phyloP scores from a whole-genome alignment of 352 stramenopile species.

The Phytophthora citrophthora region DNA sequence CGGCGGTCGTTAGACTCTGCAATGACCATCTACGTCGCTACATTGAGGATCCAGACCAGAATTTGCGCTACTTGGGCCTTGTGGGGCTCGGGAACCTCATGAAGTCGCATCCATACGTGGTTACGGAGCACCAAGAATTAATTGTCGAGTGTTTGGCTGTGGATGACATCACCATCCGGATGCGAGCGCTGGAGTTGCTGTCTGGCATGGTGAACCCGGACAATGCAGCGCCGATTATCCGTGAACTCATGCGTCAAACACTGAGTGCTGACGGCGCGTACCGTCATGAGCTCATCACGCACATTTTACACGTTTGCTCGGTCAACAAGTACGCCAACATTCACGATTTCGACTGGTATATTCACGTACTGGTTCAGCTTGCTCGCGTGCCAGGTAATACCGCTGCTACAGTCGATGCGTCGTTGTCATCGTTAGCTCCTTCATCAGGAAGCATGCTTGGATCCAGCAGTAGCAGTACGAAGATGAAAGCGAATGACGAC shows the following conservation, averaged over 20 bases:
- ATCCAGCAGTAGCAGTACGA: slow-evolving; percentile 32
- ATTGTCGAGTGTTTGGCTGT: slow-evolving; percentile 97
- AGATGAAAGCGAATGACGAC: slow-evolving; percentile 32
- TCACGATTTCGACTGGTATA: slow-evolving; percentile 98
- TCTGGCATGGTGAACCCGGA: slow-evolving; percentile 95
- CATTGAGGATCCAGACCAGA: slow-evolving; percentile 98
- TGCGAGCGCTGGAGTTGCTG: slow-evolving; percentile 96
- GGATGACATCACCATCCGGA: slow-evolving; percentile 99
- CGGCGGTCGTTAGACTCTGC: slow-evolving; percentile 95
- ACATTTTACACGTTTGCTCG: slow-evolving; percentile 97
- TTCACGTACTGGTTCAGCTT: slow-evolving; percentile 96
- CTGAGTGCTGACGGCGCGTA: slow-evolving; percentile 93
- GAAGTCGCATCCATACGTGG: slow-evolving; percentile 94
- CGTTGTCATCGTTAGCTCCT: slow-evolving; percentile 32
- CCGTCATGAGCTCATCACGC: slow-evolving; percentile 95
- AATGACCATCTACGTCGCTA: slow-evolving; percentile 96
- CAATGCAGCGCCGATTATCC: slow-evolving; percentile 97
- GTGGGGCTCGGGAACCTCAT: slow-evolving; percentile 98
- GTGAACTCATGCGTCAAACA: slow-evolving; percentile 96
- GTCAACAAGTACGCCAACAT: slow-evolving; percentile 98
- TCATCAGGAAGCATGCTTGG: slow-evolving; percentile 55
- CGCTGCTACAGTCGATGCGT: slow-evolving; percentile 40
- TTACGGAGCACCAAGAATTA: slow-evolving; percentile 94
- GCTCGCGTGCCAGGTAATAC: slow-evolving; percentile 89
- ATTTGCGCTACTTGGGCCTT: slow-evolving; percentile 98